Base-by-base conservation (phyloP, 1,139 yeast species). In the Diutina rugosa region DNA sequence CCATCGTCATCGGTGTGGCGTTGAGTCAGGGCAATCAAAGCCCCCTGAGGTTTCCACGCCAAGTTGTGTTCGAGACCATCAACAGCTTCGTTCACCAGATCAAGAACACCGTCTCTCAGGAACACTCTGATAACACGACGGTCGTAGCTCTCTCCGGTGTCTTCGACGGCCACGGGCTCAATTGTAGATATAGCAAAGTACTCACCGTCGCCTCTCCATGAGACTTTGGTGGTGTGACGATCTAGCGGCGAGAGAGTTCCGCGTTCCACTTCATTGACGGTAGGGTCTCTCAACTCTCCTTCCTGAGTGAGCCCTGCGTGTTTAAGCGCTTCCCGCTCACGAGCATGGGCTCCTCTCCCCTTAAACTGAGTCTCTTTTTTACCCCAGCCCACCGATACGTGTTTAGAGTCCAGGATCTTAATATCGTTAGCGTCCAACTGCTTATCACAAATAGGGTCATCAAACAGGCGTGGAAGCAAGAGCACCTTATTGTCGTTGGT, bases 371-470 rank as follows among this genome's bases (percentile, higher is more conserved):
- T 95, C 69, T 93, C 99, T 61, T 87, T 85, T 63, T 87, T 88
- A 65, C 99, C 99, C 99, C 99, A 95, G 21, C 99, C 99, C 46
- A 93, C 97, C 26, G 95, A 86, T 44, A 95, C 97, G 65, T 93
- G 97, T 63, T 85, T 86, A 3, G 91, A 84, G 57, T 82, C 79
- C 48, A 81, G 72, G 49, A 74, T 72, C 55, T 71, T 69, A 56
- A 90, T 75, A 67, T 93, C 98, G 16, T 78, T 79, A 1, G 80
- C 74, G 56, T 79, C 73, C 59, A 91, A 71, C 18, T 63, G 61
- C 56, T 77, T 75, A 64, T 93, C 97, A 12, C 82, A 73, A 32
- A 93, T 78, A 6, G 95, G 90, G 62, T 93, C 53, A 9, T 49
- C 98, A 62, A 91, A 87, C 48, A 79, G 72, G 61, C 96, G 77